Evolutionary conservation across 2,329 filamentous ascomycete genomes (phyloP).

Genomic region (Sclerotinia sclerotiorum): DNA sequence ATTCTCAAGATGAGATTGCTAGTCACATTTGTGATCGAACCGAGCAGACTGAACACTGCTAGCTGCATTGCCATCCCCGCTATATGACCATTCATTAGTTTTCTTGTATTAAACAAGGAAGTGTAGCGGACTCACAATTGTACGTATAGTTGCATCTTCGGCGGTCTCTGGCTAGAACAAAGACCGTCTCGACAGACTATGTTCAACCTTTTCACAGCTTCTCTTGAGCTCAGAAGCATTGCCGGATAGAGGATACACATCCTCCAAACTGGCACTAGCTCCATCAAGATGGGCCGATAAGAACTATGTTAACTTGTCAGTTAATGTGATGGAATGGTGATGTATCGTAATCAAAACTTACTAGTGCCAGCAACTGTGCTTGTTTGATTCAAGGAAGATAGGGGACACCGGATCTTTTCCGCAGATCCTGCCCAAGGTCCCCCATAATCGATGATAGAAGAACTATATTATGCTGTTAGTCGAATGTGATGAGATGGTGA

Average conservation of each 20-base stretch:
- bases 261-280: constrained; percentile 67
- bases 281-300: constrained; percentile 43
- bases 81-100: neutral
- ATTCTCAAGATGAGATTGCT: neutral
- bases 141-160: too few species aligned
- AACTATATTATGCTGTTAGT: too few species aligned
- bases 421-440: too few species aligned
- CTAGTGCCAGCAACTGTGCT: too few species aligned
- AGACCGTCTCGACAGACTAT: constrained; percentile 43
- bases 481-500: too few species aligned
- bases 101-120: neutral
- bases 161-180: too few species aligned
- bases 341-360: too few species aligned
- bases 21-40: neutral
- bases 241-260: constrained; percentile 73
- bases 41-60: neutral
- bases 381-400: too few species aligned
- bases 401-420: too few species aligned
- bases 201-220: constrained; percentile 82
- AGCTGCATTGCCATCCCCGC: too few species aligned
- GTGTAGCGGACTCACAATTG: neutral
- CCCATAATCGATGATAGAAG: neutral
- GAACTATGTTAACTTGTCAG: neutral
- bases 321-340: neutral
- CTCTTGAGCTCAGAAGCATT: constrained; percentile 86